Base-by-base conservation (phyloP, 2,329 filamentous ascomycete genomes). In the Pseudocercospora crystallina region DNA sequence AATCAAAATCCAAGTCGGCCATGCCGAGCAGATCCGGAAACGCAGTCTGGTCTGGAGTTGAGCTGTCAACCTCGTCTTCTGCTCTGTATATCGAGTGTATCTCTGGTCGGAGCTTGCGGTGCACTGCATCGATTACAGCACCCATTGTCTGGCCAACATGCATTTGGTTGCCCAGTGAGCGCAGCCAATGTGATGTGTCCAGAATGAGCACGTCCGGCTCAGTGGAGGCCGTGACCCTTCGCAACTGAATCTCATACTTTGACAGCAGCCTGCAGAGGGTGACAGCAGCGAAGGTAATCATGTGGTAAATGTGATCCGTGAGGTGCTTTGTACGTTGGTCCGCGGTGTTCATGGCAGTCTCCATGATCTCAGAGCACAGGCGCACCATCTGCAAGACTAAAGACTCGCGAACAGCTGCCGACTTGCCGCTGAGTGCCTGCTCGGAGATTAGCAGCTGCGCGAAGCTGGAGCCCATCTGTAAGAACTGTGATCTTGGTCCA, bases 291-390 rank as follows among this genome's bases (percentile, higher is more conserved):
- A 76, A 77, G 5, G 72, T 73, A 41, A 76, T 72, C 64, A 76
- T 73, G 51, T 76, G 73, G 50, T 76, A 76, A 14, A 76, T 73
- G 43, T 76, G 74, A 47, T 77, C 73, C 2, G 68, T 75, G 4
- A 76, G 57, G 56, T 77, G 73, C 11, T 67, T 66, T 1, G 73
- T 76, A 2, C 72, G 68, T 15, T 75, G 70, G 40, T 77, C 73
- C 1, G 70, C 63, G 2, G 72, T 74, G 10, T 73, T 69, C 56
- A 76, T 74, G 2, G 72, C 72, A 2, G 74, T 53, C 12, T 68
- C 66, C 12, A 76, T 66, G 42, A 75, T 75, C 2, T 61, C 49
- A 12, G 62, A 69, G 1, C 72, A 72, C 13, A 73, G 65, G 9
- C 67, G 63, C 11, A 74, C 62, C 71, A 76, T 76, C 51, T 76